Evolutionary conservation across 2,329 filamentous ascomycete species (phyloP).

Genomic region (Cordyceps javanica): DNA sequence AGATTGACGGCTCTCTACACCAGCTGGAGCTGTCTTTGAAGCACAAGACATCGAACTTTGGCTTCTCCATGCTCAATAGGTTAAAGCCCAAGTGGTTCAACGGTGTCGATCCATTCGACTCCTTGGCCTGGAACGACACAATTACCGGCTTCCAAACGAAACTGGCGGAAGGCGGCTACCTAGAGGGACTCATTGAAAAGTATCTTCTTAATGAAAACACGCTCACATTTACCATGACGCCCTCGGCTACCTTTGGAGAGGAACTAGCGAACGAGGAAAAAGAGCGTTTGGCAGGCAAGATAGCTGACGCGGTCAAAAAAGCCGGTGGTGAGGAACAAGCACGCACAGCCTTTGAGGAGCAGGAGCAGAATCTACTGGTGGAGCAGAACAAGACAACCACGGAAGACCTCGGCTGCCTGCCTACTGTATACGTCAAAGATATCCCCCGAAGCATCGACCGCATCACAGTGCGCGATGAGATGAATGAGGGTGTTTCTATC

Average conservation of each 20-base stretch:
- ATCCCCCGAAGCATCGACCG: conserved; percentile 73
- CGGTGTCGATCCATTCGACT: conserved; percentile 85
- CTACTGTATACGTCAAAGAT: conserved; percentile 81
- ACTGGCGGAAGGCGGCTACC: conserved; percentile 69
- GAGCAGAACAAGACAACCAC: conserved; percentile 81
- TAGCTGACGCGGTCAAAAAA: conserved; percentile 60
- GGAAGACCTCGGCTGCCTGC: conserved; percentile 80
- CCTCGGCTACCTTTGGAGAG: conserved; percentile 67
- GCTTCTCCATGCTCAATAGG: conserved; percentile 82
- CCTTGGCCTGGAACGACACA: conserved; percentile 85
- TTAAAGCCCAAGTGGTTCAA: conserved; percentile 94
- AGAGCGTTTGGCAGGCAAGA: conserved; percentile 65
- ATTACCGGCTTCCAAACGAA: conserved; percentile 74
- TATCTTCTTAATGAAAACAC: conserved; percentile 84
- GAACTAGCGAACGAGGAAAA: conserved; percentile 74
- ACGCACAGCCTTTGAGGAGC: conserved; percentile 63
- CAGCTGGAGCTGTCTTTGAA: conserved; percentile 90
- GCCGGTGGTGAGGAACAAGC: conserved; percentile 68
- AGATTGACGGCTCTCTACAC: conserved; percentile 90
- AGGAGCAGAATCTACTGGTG: conserved; percentile 72
- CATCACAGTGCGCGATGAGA: conserved; percentile 55
- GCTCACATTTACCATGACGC: conserved; percentile 90
- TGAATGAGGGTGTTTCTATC: conserved; percentile 58
- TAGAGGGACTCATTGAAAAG: conserved; percentile 80
- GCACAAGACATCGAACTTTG: conserved; percentile 94